These are phyloP conservation scores for Limnanthes douglasii DNA, from an alignment of 345 rosid species.

Conservation along the genomic window DNA sequence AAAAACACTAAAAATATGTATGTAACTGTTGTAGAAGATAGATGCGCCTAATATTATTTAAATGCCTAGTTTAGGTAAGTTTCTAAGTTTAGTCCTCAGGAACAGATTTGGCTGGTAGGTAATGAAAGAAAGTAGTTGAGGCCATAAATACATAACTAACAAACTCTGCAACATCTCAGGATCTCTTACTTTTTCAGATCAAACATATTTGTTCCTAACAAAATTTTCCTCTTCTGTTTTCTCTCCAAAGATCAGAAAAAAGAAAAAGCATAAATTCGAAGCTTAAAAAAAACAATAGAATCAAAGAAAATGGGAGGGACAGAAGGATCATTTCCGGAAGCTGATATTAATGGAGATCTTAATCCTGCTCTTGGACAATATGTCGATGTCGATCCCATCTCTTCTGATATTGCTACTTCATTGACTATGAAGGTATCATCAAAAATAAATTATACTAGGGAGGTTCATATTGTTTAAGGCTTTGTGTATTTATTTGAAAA, in stretches of 20 bases:
- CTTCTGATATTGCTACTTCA: conserved; percentile 22
- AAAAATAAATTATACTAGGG: not conserved
- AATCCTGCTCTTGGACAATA: conserved; percentile 21
- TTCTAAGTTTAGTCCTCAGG: too few relatives aligned
- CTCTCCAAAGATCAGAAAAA: not conserved
- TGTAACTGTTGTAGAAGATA: too few relatives aligned
- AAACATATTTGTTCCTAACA: too few relatives aligned
- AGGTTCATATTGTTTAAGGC: not conserved
- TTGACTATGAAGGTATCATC: conserved; percentile 11
- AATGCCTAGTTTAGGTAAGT: too few relatives aligned
- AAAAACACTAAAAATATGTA: too few relatives aligned
- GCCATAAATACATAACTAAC: too few relatives aligned
- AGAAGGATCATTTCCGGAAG: conserved; percentile 27
- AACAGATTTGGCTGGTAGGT: too few relatives aligned
- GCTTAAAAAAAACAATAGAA: not conserved
- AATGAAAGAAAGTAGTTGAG: too few relatives aligned
- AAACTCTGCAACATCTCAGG: too few relatives aligned
- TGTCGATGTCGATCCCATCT: conserved; percentile 27
- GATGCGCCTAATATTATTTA: too few relatives aligned
- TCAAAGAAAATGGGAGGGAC: conserved; percentile 21
- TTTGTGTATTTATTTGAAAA: not conserved
- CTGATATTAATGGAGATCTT: conserved; percentile 21
- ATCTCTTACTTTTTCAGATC: too few relatives aligned
- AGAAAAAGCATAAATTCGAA: too few relatives aligned
- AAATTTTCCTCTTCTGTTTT: conserved; percentile 1